Evolutionary conservation across 2,329 filamentous ascomycete genomes (phyloP).

Genomic region (Dothiorella sarmentorum): DNA sequence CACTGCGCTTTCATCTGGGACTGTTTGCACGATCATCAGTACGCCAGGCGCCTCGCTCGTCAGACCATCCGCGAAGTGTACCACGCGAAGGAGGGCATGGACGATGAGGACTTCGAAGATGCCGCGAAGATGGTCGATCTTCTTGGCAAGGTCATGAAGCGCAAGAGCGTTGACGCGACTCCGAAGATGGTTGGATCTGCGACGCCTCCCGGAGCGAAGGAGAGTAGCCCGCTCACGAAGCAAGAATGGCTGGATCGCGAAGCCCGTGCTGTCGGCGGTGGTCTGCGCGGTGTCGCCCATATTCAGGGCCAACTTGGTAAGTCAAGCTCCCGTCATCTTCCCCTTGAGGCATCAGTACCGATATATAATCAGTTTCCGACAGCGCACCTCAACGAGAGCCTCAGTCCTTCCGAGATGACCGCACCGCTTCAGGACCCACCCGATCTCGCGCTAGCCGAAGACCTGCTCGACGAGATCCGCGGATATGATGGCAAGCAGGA

Average conservation of each 20-base stretch:
- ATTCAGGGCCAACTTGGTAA: constrained; percentile 1
- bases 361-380: neutral
- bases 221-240: neutral
- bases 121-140: constrained; percentile 84
- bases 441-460: constrained; percentile 14
- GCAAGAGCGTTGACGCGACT: constrained; percentile 37
- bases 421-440: neutral
- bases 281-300: neutral
- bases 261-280: constrained; percentile 2
- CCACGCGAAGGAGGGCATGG: constrained; percentile 84
- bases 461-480: constrained; percentile 3
- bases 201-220: neutral
- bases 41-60: constrained; percentile 72
- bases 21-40: constrained; percentile 77
- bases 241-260: constrained; percentile 12
- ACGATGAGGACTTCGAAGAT: constrained; percentile 92
- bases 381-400: constrained; percentile 8
- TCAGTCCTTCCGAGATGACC: constrained; percentile 5
- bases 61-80: constrained; percentile 87
- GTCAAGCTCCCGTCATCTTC: neutral
- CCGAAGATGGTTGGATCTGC: neutral
- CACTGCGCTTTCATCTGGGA: constrained; percentile 93
- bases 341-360: neutral
- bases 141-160: constrained; percentile 83
- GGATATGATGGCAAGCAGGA: constrained; percentile 8